phyloP scores from a whole-genome alignment of 345 rosid genomes.

The Conringia planisiliqua region DNA sequence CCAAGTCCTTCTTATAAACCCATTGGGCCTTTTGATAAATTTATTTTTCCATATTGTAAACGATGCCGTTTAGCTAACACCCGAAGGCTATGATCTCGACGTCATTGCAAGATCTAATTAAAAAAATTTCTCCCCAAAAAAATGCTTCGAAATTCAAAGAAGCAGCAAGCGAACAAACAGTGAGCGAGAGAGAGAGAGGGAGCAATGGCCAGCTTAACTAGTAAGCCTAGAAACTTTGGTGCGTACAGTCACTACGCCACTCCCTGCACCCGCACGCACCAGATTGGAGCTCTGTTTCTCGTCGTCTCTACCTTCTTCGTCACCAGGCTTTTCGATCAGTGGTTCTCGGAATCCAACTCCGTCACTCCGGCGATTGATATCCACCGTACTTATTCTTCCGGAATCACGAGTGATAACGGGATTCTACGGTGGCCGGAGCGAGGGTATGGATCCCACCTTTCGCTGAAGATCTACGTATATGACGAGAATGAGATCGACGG shows the following conservation, averaged over 20 bases:
- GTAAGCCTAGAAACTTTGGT: conserved; percentile 44
- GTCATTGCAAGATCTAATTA: conserved; percentile 9
- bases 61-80: background rate
- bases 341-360: conserved; percentile 42
- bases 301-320: conserved; percentile 72
- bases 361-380: conserved; percentile 15
- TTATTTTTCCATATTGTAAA: background rate
- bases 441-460: conserved; percentile 62
- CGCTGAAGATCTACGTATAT: conserved; percentile 81
- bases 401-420: conserved; percentile 23
- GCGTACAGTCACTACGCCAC: conserved; percentile 43
- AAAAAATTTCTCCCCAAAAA: background rate
- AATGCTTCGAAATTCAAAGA: background rate
- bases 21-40: background rate
- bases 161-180: conserved; percentile 7
- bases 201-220: conserved; percentile 42
- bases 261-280: conserved; percentile 84
- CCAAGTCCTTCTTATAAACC: background rate
- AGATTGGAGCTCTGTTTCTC: conserved; percentile 78
- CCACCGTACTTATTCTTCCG: conserved; percentile 11
- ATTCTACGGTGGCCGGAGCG: conserved; percentile 53
- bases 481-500: conserved; percentile 87
- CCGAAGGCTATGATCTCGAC: background rate
- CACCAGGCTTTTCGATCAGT: conserved; percentile 71
- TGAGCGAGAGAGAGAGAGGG: background rate